Evolutionary conservation across 2,329 filamentous ascomycete species (phyloP).

Genomic region (Didymella glomerata): DNA sequence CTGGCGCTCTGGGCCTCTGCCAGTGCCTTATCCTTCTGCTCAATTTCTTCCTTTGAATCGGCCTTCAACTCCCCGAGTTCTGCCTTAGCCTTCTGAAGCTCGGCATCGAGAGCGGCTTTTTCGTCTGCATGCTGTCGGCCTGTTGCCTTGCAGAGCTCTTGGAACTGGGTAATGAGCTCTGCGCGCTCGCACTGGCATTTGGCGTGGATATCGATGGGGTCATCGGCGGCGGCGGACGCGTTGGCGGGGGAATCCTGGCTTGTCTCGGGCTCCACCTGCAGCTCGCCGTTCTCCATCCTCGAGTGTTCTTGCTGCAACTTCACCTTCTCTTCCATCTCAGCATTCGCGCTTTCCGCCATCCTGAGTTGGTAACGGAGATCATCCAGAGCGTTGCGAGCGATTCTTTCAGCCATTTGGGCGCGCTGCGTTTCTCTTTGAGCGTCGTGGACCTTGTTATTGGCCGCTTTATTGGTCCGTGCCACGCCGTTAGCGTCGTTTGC

Average conservation of each 20-base stretch:
- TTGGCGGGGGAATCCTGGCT: neutral
- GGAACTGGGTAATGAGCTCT: neutral
- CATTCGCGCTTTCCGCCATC: neutral
- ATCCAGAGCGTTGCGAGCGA: conserved; percentile 1
- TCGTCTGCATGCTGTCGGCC: no score
- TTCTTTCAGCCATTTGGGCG: conserved; percentile 13
- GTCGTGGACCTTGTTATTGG: conserved; percentile 1
- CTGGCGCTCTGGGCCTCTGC: no score
- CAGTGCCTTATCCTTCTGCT: neutral
- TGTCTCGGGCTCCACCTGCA: conserved; percentile 5
- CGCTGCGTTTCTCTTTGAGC: conserved; percentile 12
- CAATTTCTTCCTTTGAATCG: neutral
- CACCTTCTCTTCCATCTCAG: neutral
- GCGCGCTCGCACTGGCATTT: neutral
- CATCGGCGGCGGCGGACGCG: neutral
- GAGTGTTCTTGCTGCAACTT: neutral
- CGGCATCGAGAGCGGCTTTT: neutral
- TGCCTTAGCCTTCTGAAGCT: neutral
- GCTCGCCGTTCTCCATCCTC: neutral
- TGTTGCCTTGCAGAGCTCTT: neutral
- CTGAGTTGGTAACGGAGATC: neutral
- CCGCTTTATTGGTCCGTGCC: conserved; percentile 1
- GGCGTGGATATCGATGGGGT: neutral
- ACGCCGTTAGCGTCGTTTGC: conserved; percentile 3
- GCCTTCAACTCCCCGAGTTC: neutral